Evolutionary conservation across 257 asterid species (phyloP).

Genomic region (Solanum virginianum): DNA sequence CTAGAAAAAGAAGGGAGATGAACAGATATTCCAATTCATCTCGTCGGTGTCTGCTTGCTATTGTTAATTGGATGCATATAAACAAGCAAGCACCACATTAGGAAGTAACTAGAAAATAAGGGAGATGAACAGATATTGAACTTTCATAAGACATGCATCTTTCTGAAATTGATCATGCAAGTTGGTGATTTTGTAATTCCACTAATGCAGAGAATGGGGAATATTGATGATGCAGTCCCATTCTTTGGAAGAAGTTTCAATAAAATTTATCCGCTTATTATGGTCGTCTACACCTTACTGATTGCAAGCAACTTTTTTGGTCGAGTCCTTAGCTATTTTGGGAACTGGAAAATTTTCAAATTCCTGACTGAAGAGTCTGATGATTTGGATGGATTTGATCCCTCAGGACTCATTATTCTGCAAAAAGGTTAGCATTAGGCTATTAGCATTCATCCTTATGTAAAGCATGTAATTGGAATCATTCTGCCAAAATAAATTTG

Average conservation of each 20-base stretch:
- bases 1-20: not conserved
- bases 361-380: conserved; percentile 44
- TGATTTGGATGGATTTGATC: conserved; percentile 57
- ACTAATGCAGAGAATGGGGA: conserved; percentile 70
- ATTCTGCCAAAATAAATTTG: not conserved
- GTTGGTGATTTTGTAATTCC: not conserved
- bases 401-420: conserved; percentile 56
- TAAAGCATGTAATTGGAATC: not conserved
- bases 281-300: conserved; percentile 62
- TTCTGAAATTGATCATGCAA: not conserved
- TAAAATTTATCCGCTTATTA: conserved; percentile 63
- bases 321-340: conserved; percentile 37
- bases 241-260: conserved; percentile 77
- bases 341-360: conserved; percentile 67
- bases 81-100: not conserved
- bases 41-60: not conserved
- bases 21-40: not conserved
- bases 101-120: not conserved
- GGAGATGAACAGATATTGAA: not conserved
- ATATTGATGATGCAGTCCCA: conserved; percentile 77
- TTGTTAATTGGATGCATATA: not conserved
- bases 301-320: conserved; percentile 57
- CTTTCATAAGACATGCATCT: not conserved
- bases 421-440: conserved; percentile 32
- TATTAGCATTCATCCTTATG: not conserved